Percentiles rank a stretch among this genome's conserved stretches.
These are phyloP conservation scores for Turritis glabra DNA, from an alignment of 345 rosid genomes.

Conservation along the genomic window DNA sequence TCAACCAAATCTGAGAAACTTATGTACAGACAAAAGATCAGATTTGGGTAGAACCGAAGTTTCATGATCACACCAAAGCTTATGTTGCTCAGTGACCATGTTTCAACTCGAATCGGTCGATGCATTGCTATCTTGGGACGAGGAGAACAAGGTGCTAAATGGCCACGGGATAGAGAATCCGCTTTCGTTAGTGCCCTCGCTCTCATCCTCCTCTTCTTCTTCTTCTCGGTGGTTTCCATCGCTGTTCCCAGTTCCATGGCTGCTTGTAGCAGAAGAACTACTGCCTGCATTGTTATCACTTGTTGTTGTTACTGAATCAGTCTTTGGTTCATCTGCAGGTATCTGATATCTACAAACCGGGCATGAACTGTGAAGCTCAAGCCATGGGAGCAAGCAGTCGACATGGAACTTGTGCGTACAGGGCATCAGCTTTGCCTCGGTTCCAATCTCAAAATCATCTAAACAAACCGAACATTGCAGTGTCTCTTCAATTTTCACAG, in stretches of 20 bases:
- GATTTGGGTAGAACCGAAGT: neutral
- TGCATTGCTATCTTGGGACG: slow-evolving; percentile 24
- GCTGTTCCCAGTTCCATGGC: slow-evolving; percentile 1
- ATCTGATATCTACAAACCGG: slow-evolving; percentile 85
- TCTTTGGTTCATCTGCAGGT: slow-evolving; percentile 65
- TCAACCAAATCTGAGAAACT: slow-evolving; percentile 9
- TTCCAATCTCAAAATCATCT: slow-evolving; percentile 70
- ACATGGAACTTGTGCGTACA: slow-evolving; percentile 78
- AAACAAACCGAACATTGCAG: slow-evolving; percentile 82
- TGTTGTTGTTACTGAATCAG: slow-evolving; percentile 39
- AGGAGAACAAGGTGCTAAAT: slow-evolving; percentile 28
- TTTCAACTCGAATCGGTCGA: slow-evolving; percentile 31
- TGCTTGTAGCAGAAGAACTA: slow-evolving; percentile 28
- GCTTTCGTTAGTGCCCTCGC: neutral
- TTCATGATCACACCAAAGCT: slow-evolving; percentile 16
- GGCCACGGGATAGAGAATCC: slow-evolving; percentile 36
- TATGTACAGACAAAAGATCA: slow-evolving; percentile 16
- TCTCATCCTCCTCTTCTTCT: slow-evolving; percentile 7
- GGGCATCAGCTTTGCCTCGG: slow-evolving; percentile 74
- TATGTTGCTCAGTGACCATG: neutral
- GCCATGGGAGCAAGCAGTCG: slow-evolving; percentile 77
- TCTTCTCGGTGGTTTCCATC: slow-evolving; percentile 1
- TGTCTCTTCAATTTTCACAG: slow-evolving; percentile 53
- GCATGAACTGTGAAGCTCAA: slow-evolving; percentile 91
- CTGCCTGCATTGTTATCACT: slow-evolving; percentile 35